These are phyloP conservation scores for Hanseniaspora pseudoguilliermondii DNA, from an alignment of 805 yeast species.

Conservation along the genomic window DNA sequence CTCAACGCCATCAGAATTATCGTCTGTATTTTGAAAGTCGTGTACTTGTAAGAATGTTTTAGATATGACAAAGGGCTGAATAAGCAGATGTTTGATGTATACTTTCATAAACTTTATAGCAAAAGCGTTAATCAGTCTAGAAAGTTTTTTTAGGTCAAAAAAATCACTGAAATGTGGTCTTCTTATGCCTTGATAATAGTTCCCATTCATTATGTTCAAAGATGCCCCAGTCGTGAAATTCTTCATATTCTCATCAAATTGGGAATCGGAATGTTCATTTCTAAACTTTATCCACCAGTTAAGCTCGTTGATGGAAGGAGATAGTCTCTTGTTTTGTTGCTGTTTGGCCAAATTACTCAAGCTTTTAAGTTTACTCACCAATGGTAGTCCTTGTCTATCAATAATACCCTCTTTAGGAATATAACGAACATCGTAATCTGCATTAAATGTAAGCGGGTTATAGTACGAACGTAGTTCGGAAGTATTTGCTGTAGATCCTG, in stretches of 20 bases:
- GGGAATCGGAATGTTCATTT: background rate
- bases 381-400: constrained; percentile 32
- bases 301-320: background rate
- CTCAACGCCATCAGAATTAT: constrained; percentile 16
- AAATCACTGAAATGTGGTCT: constrained; percentile 37
- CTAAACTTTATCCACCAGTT: constrained; percentile 13
- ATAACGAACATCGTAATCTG: constrained; percentile 48
- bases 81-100: constrained; percentile 53
- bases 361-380: constrained; percentile 30
- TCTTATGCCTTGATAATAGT: constrained; percentile 31
- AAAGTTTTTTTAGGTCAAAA: constrained; percentile 45
- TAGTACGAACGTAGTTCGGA: constrained; percentile 50
- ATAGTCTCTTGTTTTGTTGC: background rate
- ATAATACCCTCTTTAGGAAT: constrained; percentile 52
- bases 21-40: constrained; percentile 29
- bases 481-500: background rate
- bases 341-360: constrained; percentile 20
- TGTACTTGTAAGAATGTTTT: constrained; percentile 73
- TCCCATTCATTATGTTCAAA: background rate
- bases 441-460: constrained; percentile 53
- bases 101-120: constrained; percentile 50
- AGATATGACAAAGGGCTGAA: constrained; percentile 83
- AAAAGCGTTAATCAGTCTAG: constrained; percentile 44
- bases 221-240: background rate
- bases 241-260: background rate